phyloP scores from a whole-genome alignment of 306 rosid species.

The Malus sieversii region DNA sequence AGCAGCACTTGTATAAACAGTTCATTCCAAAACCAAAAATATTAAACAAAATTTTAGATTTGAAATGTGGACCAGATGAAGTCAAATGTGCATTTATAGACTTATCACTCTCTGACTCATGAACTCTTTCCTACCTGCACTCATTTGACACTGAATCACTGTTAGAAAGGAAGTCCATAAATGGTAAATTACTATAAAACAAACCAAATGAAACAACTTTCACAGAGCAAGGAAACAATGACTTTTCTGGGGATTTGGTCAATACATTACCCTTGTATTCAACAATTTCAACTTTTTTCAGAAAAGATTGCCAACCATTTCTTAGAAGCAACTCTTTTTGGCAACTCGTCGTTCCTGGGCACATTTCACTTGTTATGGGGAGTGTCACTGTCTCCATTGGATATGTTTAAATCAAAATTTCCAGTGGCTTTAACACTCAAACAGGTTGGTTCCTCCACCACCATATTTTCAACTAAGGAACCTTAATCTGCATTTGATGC shows the following conservation, averaged over 20 bases:
- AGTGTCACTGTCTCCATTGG: conserved; percentile 32
- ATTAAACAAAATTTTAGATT: too few relatives aligned
- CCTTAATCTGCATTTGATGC: too few relatives aligned
- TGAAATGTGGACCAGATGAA: too few relatives aligned
- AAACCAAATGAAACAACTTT: too few relatives aligned
- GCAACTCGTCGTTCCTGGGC: conserved; percentile 14
- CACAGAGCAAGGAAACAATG: conserved; percentile 40
- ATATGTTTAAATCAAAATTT: conserved; percentile 20
- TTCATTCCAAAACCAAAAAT: too few relatives aligned
- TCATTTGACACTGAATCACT: too few relatives aligned
- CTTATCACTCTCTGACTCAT: too few relatives aligned
- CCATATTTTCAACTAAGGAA: conserved; percentile 25
- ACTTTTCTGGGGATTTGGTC: conserved; percentile 63
- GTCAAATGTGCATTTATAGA: too few relatives aligned
- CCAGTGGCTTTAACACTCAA: conserved; percentile 22
- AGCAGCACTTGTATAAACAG: too few relatives aligned
- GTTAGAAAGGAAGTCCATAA: too few relatives aligned
- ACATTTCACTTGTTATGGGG: conserved; percentile 1
- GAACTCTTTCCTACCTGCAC: too few relatives aligned
- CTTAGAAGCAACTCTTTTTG: conserved; percentile 36
- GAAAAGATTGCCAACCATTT: conserved; percentile 60
- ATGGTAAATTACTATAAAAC: too few relatives aligned
- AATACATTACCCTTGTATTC: conserved; percentile 42
- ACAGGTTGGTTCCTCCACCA: conserved; percentile 30
- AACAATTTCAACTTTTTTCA: conserved; percentile 44